Percentiles rank a stretch among this genome's conserved stretches.
phyloP scores from a whole-genome alignment of 192 early-diverging fungal species.

The Gonapodya prolifera region DNA sequence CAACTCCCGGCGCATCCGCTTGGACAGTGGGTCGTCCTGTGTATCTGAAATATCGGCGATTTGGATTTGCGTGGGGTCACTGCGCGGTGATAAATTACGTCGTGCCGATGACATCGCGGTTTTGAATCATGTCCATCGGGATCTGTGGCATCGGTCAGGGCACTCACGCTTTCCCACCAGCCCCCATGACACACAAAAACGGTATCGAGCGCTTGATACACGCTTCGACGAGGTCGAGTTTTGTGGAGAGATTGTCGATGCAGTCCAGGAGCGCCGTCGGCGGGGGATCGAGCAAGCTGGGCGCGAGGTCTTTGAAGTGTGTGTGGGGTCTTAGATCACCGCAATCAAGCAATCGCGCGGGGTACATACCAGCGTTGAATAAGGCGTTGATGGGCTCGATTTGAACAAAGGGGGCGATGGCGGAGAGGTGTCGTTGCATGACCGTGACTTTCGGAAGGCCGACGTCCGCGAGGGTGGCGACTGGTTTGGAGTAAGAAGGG shows the following conservation, averaged over 20 bases:
- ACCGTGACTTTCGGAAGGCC: slow-evolving; percentile 74
- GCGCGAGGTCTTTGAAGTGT: not conserved
- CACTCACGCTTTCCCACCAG: slow-evolving; percentile 72
- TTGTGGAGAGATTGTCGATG: slow-evolving; percentile 94
- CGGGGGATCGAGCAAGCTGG: not conserved
- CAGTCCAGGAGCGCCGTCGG: slow-evolving; percentile 54
- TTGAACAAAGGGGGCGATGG: slow-evolving; percentile 63
- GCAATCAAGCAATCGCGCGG: not conserved
- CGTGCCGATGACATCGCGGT: not conserved
- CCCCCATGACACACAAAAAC: slow-evolving; percentile 92
- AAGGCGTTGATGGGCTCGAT: slow-evolving; percentile 68
- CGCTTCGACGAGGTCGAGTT: slow-evolving; percentile 74
- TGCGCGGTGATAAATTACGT: not conserved
- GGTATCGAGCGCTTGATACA: slow-evolving; percentile 60
- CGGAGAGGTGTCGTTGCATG: slow-evolving; percentile 55
- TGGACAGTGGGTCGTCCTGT: slow-evolving; percentile 82
- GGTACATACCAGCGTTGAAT: slow-evolving; percentile 41
- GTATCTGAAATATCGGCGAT: slow-evolving; percentile 91
- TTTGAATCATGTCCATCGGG: too few species aligned
- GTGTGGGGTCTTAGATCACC: not conserved
- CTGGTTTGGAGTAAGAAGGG: slow-evolving; percentile 20
- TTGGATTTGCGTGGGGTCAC: slow-evolving; percentile 87
- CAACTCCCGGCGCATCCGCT: slow-evolving; percentile 66
- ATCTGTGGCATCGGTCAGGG: too few species aligned
- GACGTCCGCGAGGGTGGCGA: slow-evolving; percentile 79